A percentile compares a stretch with the other conserved stretches of the same genome.
Evolutionary conservation across 768 basidiomycete species (phyloP).

Genomic region (Pisolithus sp.): DNA sequence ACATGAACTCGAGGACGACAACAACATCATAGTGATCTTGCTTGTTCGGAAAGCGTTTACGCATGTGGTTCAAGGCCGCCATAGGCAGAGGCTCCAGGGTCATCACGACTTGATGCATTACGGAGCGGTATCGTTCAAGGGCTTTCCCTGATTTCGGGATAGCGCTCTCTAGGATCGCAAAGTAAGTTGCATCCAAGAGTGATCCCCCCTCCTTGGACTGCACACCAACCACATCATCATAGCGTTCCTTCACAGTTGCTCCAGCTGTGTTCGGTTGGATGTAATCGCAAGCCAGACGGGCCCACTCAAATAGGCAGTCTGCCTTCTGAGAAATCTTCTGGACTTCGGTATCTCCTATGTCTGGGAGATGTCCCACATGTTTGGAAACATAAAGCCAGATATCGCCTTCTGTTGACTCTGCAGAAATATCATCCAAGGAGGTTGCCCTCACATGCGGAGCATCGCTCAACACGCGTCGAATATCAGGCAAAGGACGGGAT

Average conservation of each 20-base stretch:
- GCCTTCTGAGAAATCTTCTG: slow-evolving; percentile 6
- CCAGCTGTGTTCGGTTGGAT: not conserved
- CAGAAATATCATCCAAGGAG: not conserved
- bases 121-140: not conserved
- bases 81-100: too few species aligned
- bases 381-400: not conserved
- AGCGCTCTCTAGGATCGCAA: not conserved
- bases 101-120: not conserved
- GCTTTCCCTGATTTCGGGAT: too few species aligned
- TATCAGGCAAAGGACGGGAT: too few species aligned
- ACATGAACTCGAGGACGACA: too few species aligned
- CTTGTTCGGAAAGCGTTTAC: too few species aligned
- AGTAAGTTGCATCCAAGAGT: not conserved
- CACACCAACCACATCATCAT: not conserved
- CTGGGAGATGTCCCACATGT: not conserved
- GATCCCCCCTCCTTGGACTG: not conserved
- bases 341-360: not conserved
- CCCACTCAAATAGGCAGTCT: slow-evolving; percentile 19
- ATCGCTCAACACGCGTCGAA: too few species aligned
- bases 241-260: not conserved
- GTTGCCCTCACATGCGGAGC: too few species aligned
- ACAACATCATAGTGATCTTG: too few species aligned
- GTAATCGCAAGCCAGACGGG: slow-evolving; percentile 10
- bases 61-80: too few species aligned
- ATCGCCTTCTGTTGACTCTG: not conserved